Base-by-base conservation (phyloP, 208 protist genomes). In the Leishmania arabica region DNA sequence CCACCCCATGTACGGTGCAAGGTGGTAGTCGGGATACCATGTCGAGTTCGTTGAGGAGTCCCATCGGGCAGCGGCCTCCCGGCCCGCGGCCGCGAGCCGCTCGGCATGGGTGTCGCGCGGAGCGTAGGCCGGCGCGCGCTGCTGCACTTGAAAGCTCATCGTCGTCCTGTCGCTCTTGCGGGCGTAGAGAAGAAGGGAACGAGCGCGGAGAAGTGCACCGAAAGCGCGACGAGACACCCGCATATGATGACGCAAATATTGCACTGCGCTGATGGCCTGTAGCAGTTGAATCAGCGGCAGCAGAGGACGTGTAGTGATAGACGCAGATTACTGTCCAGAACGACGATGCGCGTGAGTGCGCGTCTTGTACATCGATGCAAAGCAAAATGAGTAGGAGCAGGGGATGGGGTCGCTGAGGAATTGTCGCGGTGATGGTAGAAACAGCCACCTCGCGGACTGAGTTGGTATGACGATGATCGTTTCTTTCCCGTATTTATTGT, bases 11-110 rank as follows among this genome's bases (percentile, higher is more conserved):
- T 66, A 79, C 15, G 89, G 80, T 0, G 83, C 84, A 45, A 92
- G 40, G 69, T 92, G 89, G 68, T 88, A 92, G 9, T 80, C 65
- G 0, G 89, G 89, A 66, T 92, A 92, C 89, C 89, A 92, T 34
- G 27, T 49, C 8, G 17, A 45, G 66, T 89, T 75, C 6, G 62
- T 68, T 42, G 65, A 64, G 21, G 79, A 60, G 9, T 56, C 21
- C 81, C 81, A 87, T 3, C 74, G 79, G 15, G 77, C 71, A 31
- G 53, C 56, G 19, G 80, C 83, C 3, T 42, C 68, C 6, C 31
- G 37, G 69, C 78, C 81, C 5, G 86, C 86, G 4, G 75, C 75
- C 4, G 81, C 85, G 21, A 92, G 77, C 3, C 83, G 84, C n/a
- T 85, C 82, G 1, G 79, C 83, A 62, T 91, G 88, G 0, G 82